Evolutionary conservation across 2,329 filamentous ascomycete genomes (phyloP).

Genomic region (Rachicladosporium sp.): DNA sequence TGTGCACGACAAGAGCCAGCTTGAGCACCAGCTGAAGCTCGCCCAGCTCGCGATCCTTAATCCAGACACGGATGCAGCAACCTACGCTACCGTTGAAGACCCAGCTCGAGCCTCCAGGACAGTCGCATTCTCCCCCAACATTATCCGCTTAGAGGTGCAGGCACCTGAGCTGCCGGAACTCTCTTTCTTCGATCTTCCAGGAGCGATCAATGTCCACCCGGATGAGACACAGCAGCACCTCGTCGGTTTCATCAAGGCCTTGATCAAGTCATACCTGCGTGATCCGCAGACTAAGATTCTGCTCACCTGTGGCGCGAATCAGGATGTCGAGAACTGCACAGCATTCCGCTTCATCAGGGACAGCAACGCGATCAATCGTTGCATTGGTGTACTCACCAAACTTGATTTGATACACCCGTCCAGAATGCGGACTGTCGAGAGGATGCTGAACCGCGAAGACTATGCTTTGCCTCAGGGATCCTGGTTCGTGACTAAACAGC

Average conservation of each 20-base stretch:
- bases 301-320: constrained; percentile 65
- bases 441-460: constrained; percentile 42
- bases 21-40: constrained; percentile 57
- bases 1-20: constrained; percentile 46
- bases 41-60: constrained; percentile 71
- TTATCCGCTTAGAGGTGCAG: constrained; percentile 63
- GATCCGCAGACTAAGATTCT: constrained; percentile 63
- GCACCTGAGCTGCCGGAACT: constrained; percentile 59
- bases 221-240: constrained; percentile 51
- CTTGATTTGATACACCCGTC: constrained; percentile 55
- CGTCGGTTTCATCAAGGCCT: constrained; percentile 57
- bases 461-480: constrained; percentile 54
- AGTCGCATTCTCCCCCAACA: constrained; percentile 69
- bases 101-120: background rate
- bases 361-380: constrained; percentile 29
- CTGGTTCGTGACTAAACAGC: constrained; percentile 65
- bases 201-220: constrained; percentile 61
- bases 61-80: constrained; percentile 39
- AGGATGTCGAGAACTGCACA: constrained; percentile 62
- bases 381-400: constrained; percentile 60
- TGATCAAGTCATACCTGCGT: constrained; percentile 58
- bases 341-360: constrained; percentile 50
- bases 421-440: constrained; percentile 4
- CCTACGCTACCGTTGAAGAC: constrained; percentile 21
- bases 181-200: constrained; percentile 76